Conservation (phyloP, 2,329 filamentous ascomycete genomes). For the Xylariomycetidae sp. region DNA sequence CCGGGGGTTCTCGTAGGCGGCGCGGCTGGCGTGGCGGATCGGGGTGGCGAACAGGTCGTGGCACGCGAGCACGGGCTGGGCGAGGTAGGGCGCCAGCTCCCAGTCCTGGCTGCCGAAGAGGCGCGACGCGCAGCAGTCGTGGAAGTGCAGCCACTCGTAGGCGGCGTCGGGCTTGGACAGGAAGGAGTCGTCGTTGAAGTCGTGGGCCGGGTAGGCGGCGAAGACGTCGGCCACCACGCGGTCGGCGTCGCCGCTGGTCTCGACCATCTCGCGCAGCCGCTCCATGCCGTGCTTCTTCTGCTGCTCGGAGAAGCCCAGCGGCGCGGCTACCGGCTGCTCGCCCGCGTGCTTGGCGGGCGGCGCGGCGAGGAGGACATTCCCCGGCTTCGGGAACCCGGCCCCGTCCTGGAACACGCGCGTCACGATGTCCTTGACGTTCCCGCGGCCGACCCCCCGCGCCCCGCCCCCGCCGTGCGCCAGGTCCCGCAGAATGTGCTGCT, state of each 20-base stretch:
- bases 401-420: conserved; percentile 73
- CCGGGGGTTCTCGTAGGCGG: conserved; percentile 35
- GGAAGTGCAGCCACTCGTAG: conserved; percentile 94
- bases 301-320: conserved; percentile 66
- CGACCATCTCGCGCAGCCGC: conserved; percentile 67
- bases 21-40: conserved; percentile 41
- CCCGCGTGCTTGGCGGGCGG: conserved; percentile 39
- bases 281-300: conserved; percentile 68
- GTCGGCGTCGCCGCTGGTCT: conserved; percentile 72
- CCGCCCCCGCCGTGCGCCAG: conserved; percentile 65
- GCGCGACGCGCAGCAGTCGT: conserved; percentile 73
- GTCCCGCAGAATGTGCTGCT: conserved; percentile 62
- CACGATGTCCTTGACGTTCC: conserved; percentile 68
- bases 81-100: conserved; percentile 84
- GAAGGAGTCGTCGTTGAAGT: conserved; percentile 88
- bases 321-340: conserved; percentile 50
- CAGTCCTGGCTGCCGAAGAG: conserved; percentile 85
- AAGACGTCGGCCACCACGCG: conserved; percentile 80
- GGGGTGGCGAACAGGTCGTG: conserved; percentile 84
- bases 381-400: conserved; percentile 68
- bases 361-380: conserved; percentile 34
- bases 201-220: conserved; percentile 74
- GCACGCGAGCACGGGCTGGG: conserved; percentile 80
- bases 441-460: conserved; percentile 64
- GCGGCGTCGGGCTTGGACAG: conserved; percentile 73